phyloP scores from a whole-genome alignment of 345 rosid genomes.

The Gossypium turneri region DNA sequence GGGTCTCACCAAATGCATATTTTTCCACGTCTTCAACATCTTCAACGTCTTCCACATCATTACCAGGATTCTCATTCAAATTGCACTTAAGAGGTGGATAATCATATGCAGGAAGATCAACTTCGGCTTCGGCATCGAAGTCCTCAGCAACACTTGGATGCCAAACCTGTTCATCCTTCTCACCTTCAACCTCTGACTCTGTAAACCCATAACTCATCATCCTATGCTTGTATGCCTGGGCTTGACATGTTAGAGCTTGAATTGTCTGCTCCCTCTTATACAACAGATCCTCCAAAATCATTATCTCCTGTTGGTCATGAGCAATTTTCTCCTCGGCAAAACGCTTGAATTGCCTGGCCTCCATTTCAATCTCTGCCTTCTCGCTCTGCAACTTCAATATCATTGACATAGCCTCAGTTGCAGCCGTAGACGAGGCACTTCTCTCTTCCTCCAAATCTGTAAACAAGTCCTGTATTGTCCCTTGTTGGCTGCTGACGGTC shows the following conservation, averaged over 20 bases:
- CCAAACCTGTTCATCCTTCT: slow-evolving; percentile 34
- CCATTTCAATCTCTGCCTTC: slow-evolving; percentile 95
- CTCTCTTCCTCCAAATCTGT: slow-evolving; percentile 88
- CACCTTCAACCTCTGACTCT: slow-evolving; percentile 69
- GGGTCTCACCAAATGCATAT: slow-evolving; percentile 66
- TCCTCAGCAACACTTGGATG: slow-evolving; percentile 44
- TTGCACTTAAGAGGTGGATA: slow-evolving; percentile 85
- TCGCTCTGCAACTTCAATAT: slow-evolving; percentile 94
- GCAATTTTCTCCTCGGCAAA: slow-evolving; percentile 87
- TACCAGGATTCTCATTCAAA: slow-evolving; percentile 55
- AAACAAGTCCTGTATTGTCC: slow-evolving; percentile 60
- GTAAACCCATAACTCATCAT: slow-evolving; percentile 91
- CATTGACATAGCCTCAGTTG: slow-evolving; percentile 98
- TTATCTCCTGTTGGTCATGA: slow-evolving; percentile 86
- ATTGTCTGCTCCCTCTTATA: slow-evolving; percentile 90
- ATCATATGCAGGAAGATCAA: slow-evolving; percentile 47
- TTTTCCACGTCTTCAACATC: slow-evolving; percentile 62
- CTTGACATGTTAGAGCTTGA: slow-evolving; percentile 76
- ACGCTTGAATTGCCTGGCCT: slow-evolving; percentile 83
- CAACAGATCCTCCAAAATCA: slow-evolving; percentile 69
- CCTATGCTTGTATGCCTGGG: slow-evolving; percentile 87
- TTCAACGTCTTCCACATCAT: slow-evolving; percentile 61
- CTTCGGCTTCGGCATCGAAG: slow-evolving; percentile 27
- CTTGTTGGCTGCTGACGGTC: slow-evolving; percentile 69
- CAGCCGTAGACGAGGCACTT: slow-evolving; percentile 90